Evolutionary conservation across 495 filamentous ascomycete genomes (phyloP), one percentile per base, ranked within the genome.

Genomic region (Lasiosphaeria miniovina): DNA sequence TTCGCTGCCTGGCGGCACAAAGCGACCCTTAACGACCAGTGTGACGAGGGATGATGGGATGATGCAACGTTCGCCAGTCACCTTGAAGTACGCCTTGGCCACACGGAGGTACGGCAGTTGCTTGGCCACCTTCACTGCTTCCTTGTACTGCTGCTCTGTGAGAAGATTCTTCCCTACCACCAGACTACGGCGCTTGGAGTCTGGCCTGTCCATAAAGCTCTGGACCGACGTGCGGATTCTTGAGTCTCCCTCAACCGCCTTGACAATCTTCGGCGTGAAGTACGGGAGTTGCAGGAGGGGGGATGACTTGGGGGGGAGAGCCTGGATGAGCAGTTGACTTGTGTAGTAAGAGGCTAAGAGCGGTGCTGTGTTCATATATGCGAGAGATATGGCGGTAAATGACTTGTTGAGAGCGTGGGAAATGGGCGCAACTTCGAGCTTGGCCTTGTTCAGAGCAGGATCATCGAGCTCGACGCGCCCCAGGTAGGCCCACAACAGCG

Each of bases 21-120:
- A 87, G 58, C 94, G 90, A n/a, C 86, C 90, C 77, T 98, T 98
- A 62, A 98, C 81, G 49, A 98, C 90, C 55, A 98, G 87, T 54
- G 93, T 91, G 49, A 98, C 91, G 49, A 98, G 82, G 64, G 90
- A 94, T 65, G 88, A 88, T n/a, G 94, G 93, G 12, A 91, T 95
- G 69, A 98, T 88, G 71, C 86, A 90, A 59, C 86, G 89, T 76
- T 98, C 94, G 59, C 94, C 94, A 64, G 90, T 87, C 53, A 98
- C 94, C 79, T 98, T 98, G 84, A 98, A 98, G 77, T 95, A 98
- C 3, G 91, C 90, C 76, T 91, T 93, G 71, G 91, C 91, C n/a
- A 98, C 83, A 58, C 88, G 81, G 50, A 98, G 77, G 49, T 82
- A 80, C 0, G 94, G 94, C 11, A 98, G 76, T 71, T 96, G 90